Base-by-base conservation (phyloP, 371 early-diverging fungal genomes). In the Actinomucor elegans region DNA sequence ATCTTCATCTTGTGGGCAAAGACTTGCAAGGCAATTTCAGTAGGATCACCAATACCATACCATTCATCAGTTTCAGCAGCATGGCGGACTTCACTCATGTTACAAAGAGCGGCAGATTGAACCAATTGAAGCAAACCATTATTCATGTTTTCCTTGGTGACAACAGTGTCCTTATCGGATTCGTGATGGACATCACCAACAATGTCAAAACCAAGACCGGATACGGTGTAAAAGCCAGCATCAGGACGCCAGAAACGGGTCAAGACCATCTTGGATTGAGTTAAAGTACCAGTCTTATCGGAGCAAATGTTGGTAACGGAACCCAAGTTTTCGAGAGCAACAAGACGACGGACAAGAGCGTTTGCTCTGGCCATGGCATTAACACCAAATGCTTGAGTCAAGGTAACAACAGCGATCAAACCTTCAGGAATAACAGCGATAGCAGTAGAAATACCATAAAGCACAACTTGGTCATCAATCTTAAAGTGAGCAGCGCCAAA, bases 331-430 rank as follows among this genome's bases (percentile, higher is more conserved):
- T 94, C 94, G 10, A 96, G 90, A 0, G 90, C 84, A 0, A 90
- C 87, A n/a, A 94, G 67, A 33, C 90, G 90, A 34, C 92, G 79
- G 6, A 94, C 91, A 31, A 95, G 86, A 1, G 94, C 93, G 53
- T 88, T 79, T 36, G 79, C 67, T 8, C 65, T 64, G 0, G 93
- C 89, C 93, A 96, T 92, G n/a, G 94, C 80, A 24, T 80, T 72
- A 11, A 94, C 95, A 55, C 92, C 92, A 10, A 93, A 58, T 21
- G 94, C 94, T 87, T 94, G 89, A n/a, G 94, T 90, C 10, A 94
- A 87, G 0, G 87, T 86, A 14, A 82, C 79, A 20, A 93, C 92
- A 27, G 93, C 93, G 3, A 94, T 93, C 33, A 96, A 69, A 66
- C 96, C 96, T 72, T 96, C 94, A 15, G 96, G 95, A 55, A 96